phyloP scores from a whole-genome alignment of 2,329 filamentous ascomycete genomes.

The Neobulgaria alba region DNA sequence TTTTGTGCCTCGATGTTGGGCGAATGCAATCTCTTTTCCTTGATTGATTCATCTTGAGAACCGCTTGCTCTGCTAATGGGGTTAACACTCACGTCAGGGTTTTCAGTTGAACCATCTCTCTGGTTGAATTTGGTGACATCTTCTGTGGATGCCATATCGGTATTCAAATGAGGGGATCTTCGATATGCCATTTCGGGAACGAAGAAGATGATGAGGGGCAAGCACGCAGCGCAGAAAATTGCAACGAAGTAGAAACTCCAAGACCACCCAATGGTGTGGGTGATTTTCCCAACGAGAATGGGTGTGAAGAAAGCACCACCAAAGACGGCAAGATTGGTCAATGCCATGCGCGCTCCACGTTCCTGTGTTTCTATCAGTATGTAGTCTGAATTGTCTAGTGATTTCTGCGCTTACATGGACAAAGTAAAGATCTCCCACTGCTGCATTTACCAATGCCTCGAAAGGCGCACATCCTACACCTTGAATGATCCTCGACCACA shows the following conservation, averaged over 20 bases:
- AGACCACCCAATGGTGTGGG: constrained; percentile 64
- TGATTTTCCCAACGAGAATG: constrained; percentile 84
- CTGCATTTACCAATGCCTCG: constrained; percentile 81
- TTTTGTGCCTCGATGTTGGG: not conserved
- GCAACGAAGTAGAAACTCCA: constrained; percentile 87
- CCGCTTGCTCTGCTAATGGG: not conserved
- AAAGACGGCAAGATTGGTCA: constrained; percentile 62
- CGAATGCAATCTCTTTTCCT: not conserved
- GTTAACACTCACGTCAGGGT: not conserved
- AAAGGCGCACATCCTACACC: constrained; percentile 82
- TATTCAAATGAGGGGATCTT: constrained; percentile 59
- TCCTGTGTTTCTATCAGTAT: constrained; percentile 38
- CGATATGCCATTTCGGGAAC: constrained; percentile 79
- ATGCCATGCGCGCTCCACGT: constrained; percentile 79
- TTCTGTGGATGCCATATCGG: constrained; percentile 43
- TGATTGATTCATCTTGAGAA: not conserved
- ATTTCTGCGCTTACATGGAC: constrained; percentile 62
- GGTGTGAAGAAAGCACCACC: constrained; percentile 71
- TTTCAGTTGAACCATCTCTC: no score
- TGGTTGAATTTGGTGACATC: constrained; percentile 7
- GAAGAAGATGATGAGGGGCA: constrained; percentile 67
- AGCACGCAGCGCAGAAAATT: constrained; percentile 65
- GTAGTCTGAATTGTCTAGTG: not conserved
- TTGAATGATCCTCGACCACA: constrained; percentile 76
- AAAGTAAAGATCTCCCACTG: constrained; percentile 82